These are phyloP conservation scores for Verticillium albo-atrum DNA, from an alignment of 2,329 filamentous ascomycete species.

Conservation along the genomic window DNA sequence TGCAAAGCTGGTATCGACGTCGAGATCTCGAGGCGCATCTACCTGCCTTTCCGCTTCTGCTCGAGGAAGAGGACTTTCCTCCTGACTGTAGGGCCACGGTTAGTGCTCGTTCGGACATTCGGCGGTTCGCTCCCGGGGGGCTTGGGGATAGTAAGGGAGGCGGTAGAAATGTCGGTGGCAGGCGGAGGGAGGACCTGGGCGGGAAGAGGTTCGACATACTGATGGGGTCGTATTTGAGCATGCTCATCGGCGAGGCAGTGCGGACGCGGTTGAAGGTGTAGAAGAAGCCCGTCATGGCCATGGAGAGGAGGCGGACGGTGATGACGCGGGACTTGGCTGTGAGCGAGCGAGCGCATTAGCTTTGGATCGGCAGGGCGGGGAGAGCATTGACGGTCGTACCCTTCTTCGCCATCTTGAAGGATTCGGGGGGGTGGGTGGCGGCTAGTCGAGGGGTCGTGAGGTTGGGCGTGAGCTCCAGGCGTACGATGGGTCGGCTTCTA, in stretches of 20 bases:
- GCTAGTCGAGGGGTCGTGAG: background rate
- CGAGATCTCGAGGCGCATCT: slow-evolving; percentile 9
- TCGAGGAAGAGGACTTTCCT: slow-evolving; percentile 96
- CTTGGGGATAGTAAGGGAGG: too few relatives aligned
- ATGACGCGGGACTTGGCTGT: slow-evolving; percentile 88
- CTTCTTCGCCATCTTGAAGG: slow-evolving; percentile 14
- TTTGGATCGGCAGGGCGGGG: background rate
- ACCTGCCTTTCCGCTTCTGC: slow-evolving; percentile 73
- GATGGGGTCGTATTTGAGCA: slow-evolving; percentile 98
- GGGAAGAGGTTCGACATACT: slow-evolving; percentile 47
- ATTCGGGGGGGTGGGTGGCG: slow-evolving; percentile 1
- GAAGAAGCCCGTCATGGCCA: slow-evolving; percentile 99
- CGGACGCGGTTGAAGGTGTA: slow-evolving; percentile 84
- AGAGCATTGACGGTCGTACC: background rate
- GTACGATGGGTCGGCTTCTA: background rate
- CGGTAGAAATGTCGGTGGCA: too few relatives aligned
- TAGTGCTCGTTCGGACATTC: background rate
- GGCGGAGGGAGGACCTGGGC: too few relatives aligned
- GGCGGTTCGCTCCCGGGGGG: too few relatives aligned
- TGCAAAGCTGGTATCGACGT: background rate
- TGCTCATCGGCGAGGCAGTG: slow-evolving; percentile 77
- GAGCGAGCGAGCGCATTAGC: slow-evolving; percentile 1
- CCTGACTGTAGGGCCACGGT: slow-evolving; percentile 57
- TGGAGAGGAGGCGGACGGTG: slow-evolving; percentile 89
- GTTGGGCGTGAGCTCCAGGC: slow-evolving; percentile 3